These are phyloP conservation scores for Forsythia viridissima DNA, from an alignment of 257 asterid genomes.

Conservation along the genomic window DNA sequence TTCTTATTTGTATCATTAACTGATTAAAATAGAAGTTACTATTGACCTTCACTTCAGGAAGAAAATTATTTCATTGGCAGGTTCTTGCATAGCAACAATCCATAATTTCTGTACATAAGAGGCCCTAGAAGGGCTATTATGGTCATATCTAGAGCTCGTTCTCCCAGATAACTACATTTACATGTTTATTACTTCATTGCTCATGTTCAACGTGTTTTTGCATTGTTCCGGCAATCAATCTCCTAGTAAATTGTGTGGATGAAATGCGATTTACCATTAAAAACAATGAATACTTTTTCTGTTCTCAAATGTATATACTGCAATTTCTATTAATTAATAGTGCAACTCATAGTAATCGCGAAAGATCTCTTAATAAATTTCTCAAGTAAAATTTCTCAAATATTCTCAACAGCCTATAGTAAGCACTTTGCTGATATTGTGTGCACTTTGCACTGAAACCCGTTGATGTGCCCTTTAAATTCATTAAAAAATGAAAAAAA, in stretches of 20 bases:
- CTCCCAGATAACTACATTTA: not conserved
- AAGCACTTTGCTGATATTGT: not conserved
- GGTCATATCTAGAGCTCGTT: not conserved
- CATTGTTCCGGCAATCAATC: not conserved
- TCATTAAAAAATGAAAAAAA: not conserved
- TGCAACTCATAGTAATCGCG: not conserved
- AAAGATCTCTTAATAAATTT: not conserved
- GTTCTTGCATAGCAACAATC: not conserved
- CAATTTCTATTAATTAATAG: not conserved
- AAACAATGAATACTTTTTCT: not conserved
- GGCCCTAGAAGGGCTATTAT: not conserved
- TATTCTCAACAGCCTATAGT: not conserved
- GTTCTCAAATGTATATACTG: not conserved
- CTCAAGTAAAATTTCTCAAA: not conserved
- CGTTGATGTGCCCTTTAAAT: not conserved
- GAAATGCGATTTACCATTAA: not conserved
- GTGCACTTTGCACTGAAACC: not conserved
- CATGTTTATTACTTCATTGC: not conserved
- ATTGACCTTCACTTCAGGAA: slow-evolving; percentile 3
- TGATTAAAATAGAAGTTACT: not conserved
- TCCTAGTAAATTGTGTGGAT: not conserved
- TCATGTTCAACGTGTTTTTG: not conserved
- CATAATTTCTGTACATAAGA: not conserved
- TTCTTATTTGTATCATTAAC: not conserved
- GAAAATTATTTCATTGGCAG: not conserved